Base-by-base conservation (phyloP, 768 basidiomycete genomes). In the Suillus paluster region DNA sequence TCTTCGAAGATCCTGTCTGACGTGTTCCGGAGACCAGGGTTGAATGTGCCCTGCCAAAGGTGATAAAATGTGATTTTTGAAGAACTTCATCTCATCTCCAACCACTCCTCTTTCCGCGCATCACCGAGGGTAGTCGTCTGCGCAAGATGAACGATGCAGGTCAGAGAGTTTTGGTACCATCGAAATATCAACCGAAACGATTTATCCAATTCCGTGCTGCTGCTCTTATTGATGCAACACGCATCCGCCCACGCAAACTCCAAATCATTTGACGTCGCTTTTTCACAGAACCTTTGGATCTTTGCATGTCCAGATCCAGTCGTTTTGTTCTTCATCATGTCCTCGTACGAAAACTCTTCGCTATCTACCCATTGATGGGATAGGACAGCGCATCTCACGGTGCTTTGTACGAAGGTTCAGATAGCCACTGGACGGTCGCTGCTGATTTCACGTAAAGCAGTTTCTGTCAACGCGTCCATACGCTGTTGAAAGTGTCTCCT, bases 191-290 rank as follows among this genome's bases (percentile, higher is more conserved):
- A n/a, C n/a, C n/a, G 17, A 5, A 55, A 19, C 17, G 34, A 55
- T n/a, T 38, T 23, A 17, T 55, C 17, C 6, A 55, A 39, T 39
- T 19, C 34, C 34, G 54, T 19, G 34, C 34, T 38, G 36, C n/a
- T n/a, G n/a, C n/a, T n/a, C n/a, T n/a, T n/a, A n/a, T n/a, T n/a
- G n/a, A n/a, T n/a, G n/a, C n/a, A n/a, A n/a, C n/a, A n/a, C 36
- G 54, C 38, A 19, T 56, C 54, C n/a, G 25, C 54, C 36, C 17
- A 39, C 36, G 34, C 54, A 38, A 56, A 23, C 34, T 56, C 54
- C 17, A 23, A 36, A 39, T 34, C 34, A 38, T 56, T 8, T 2
- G 34, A 21, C 30, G 1, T 21, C 5, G 19, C 34, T 36, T 36
- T 21, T 39, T 23, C 15, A 11, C 34, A 56, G 8, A 39, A 56